Evolutionary conservation across 176 grass and related monocot genomes (phyloP), one percentile per base, ranked within the genome.

Genomic region (Aegilops speltoides): DNA sequence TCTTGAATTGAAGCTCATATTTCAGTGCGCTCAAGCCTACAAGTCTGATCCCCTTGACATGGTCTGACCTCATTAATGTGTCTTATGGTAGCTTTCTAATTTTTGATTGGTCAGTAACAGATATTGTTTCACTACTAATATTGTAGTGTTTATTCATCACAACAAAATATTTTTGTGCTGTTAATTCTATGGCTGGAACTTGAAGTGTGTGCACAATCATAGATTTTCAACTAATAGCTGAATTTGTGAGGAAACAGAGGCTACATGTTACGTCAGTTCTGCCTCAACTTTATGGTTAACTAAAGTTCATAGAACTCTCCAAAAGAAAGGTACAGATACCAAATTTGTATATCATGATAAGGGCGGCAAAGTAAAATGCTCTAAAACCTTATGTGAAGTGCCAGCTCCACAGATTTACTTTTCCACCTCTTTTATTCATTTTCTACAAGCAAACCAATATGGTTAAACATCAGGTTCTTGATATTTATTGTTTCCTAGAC

Each of bases 301-400:
- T 32, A 80, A 80, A 56, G 41, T 25, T 43, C 17, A 84, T 22
- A 79, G 82, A 67, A 52, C 82, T n/a, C 56, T 28, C 41, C 36
- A 72, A n/a, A 25, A 73, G 70, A 28, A 76, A 76, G 26, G 43
- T 54, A 6, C 45, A 32, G 73, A 14, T 76, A 54, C 45, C 48
- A 50, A 50, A 28, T 20, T 52, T 19, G 43, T 20, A 48, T 77
- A 50, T 77, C 16, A 56, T 56, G 28, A 10, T 76, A 50, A 76
- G 29, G 15, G 24, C 9, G 7, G 73, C 41, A 41, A 76, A 29
- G 73, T 52, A 76, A 14, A 48, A 50, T 28, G 24, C 14, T 50
- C 73, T 50, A 50, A 19, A 50, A 48, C 45, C 45, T 48, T 15
- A 15, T 5, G 4, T 48, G 45, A 48, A 48, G 46, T 48, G 13